Evolutionary conservation across 2,329 filamentous ascomycete genomes (phyloP), one percentile per base, ranked within the genome.

Genomic region (Botryosphaeria agaves): DNA sequence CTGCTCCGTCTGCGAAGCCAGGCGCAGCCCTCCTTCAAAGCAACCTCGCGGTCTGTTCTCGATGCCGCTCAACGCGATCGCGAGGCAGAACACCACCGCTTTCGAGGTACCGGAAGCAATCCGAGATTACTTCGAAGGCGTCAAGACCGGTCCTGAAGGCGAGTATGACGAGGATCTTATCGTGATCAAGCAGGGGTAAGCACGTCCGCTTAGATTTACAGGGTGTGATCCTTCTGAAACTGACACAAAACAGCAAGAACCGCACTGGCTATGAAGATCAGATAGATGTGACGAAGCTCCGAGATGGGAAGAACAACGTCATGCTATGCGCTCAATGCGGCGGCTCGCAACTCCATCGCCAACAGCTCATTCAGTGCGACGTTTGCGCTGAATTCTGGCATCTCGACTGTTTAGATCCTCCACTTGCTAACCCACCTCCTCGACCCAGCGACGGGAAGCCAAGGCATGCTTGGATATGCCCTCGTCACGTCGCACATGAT

Each of bases 351-450:
- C 59, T 68, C 32, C 57, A 59, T 38, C 66, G 66, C 42, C 72
- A 78, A 16, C 70, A 76, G 40, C 84, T 95, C 43, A 77, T 94
- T 41, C 73, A 78, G 27, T 98, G 87, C 59, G 84, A 84, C 52
- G 71, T 68, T 44, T 98, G 87, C 54, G 64, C 70, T 8, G 66
- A 82, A 19, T 68, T 76, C 46, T 98, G 85, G 79, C 89, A 98
- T 57, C 62, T 93, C 30, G 87, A 95, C 53, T 98, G 89, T 54
- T 61, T 92, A 11, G 76, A 91, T 47, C 81, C 83, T 17, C 85
- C 87, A 19, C 58, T 85, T 46, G 73, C 84, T 19, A 72, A 79
- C 32, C 79, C 83, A 23, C 85, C 85, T 7, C 66, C 73, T 32
- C 56, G 60, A 34, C 51, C 48, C 38, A 33, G 49, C 39, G 48